Conservation (phyloP, 2,329 filamentous ascomycete genomes). For the Alternaria sp. region DNA sequence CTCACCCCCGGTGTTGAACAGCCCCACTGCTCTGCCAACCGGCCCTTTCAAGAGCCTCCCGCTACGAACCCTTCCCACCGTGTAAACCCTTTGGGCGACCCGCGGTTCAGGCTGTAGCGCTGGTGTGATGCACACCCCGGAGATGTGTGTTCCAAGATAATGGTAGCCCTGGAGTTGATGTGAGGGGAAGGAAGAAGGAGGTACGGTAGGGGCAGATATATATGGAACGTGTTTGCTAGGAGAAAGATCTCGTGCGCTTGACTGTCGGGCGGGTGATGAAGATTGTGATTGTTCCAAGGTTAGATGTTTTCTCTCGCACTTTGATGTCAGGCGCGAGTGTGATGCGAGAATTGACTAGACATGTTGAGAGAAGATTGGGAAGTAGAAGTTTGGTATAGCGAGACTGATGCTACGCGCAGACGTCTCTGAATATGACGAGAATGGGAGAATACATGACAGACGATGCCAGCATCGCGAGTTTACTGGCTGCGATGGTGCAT, state of each 20-base stretch:
- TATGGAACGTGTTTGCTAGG: background rate
- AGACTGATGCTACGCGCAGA: background rate
- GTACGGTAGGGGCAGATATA: background rate
- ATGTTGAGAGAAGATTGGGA: background rate
- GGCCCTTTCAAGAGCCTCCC: background rate
- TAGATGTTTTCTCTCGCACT: background rate
- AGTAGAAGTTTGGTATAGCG: background rate
- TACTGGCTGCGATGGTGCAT: background rate
- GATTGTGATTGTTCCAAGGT: background rate
- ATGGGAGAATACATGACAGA: background rate
- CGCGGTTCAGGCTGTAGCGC: background rate
- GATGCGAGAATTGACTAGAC: background rate
- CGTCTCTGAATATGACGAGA: rapidly evolving
- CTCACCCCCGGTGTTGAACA: background rate
- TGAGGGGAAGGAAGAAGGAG: background rate
- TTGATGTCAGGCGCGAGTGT: background rate
- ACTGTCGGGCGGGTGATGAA: background rate
- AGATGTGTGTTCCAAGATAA: background rate
- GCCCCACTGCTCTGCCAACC: background rate
- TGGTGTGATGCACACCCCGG: background rate
- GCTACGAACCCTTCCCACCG: background rate
- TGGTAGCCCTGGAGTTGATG: background rate
- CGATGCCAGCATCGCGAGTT: background rate
- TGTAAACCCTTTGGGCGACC: background rate
- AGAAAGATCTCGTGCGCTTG: background rate